phyloP scores from a whole-genome alignment of 2,329 filamentous ascomycete species.

The Neopestalotiopsis sp. region DNA sequence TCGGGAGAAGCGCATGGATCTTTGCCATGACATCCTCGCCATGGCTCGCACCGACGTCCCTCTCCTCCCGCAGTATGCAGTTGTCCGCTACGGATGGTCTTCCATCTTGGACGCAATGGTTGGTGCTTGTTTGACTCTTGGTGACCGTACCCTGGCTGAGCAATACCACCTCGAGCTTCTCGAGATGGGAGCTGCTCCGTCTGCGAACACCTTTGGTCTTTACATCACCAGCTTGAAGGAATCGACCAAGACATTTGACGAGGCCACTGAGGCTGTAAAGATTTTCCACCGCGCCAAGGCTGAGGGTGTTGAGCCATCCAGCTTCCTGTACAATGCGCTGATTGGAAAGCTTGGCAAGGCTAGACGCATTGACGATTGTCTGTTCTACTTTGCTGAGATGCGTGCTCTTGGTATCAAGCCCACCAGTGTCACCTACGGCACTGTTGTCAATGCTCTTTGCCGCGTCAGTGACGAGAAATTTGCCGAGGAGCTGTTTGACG shows the following conservation, averaged over 20 bases:
- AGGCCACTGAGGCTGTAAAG: conserved; percentile 94
- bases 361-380: conserved; percentile 94
- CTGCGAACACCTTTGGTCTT: conserved; percentile 95
- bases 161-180: conserved; percentile 91
- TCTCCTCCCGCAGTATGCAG: conserved; percentile 79
- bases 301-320: conserved; percentile 94
- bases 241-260: conserved; percentile 95
- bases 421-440: conserved; percentile 97
- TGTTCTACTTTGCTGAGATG: conserved; percentile 99
- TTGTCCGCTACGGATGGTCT: conserved; percentile 94
- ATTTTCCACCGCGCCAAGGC: conserved; percentile 94
- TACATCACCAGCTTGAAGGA: conserved; percentile 99
- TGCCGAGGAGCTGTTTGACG: conserved; percentile 95
- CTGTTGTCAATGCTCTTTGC: conserved; percentile 96
- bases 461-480: conserved; percentile 98
- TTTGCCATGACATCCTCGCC: conserved; percentile 84
- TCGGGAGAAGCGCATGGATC: conserved; percentile 79
- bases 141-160: conserved; percentile 80
- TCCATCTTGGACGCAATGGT: conserved; percentile 97
- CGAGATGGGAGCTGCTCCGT: conserved; percentile 88
- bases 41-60: conserved; percentile 93
- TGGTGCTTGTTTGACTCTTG: conserved; percentile 83
- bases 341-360: conserved; percentile 99
- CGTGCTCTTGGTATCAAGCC: conserved; percentile 89
- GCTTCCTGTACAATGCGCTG: conserved; percentile 96